These are phyloP conservation scores for Cercophora samala DNA, from an alignment of 495 filamentous ascomycete genomes.

Conservation along the genomic window DNA sequence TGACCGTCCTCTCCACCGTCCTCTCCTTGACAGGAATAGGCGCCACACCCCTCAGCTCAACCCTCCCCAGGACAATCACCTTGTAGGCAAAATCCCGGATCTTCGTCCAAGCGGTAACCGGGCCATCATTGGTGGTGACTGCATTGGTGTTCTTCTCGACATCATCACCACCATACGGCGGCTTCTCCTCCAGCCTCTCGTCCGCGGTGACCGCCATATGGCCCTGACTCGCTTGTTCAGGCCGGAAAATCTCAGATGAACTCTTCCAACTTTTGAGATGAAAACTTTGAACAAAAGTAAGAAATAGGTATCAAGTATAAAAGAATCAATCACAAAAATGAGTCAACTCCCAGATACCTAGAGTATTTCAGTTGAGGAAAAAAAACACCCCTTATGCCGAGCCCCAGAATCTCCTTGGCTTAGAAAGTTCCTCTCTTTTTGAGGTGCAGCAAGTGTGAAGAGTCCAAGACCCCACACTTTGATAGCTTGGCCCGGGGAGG, in stretches of 20 bases:
- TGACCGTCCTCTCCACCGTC: constrained; percentile 45
- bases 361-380: too few species aligned
- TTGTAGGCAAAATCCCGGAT: background rate
- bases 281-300: background rate
- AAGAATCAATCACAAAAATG: background rate
- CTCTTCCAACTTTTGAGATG: background rate
- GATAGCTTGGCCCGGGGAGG: background rate
- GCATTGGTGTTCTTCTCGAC: background rate
- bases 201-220: background rate
- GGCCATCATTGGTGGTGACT: background rate
- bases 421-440: background rate
- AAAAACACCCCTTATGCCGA: background rate
- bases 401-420: background rate
- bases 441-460: background rate
- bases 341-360: background rate
- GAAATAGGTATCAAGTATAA: background rate
- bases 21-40: constrained; percentile 52
- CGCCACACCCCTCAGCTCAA: constrained; percentile 49
- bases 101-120: background rate
- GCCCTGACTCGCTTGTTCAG: background rate
- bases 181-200: background rate
- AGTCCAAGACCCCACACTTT: background rate
- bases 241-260: background rate
- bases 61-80: constrained; percentile 21
- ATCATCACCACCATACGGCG: background rate